Evolutionary conservation across 1,284 basidiomycete species (phyloP), one percentile per base, ranked within the genome.

Genomic region (Ceratobasidium sp.): DNA sequence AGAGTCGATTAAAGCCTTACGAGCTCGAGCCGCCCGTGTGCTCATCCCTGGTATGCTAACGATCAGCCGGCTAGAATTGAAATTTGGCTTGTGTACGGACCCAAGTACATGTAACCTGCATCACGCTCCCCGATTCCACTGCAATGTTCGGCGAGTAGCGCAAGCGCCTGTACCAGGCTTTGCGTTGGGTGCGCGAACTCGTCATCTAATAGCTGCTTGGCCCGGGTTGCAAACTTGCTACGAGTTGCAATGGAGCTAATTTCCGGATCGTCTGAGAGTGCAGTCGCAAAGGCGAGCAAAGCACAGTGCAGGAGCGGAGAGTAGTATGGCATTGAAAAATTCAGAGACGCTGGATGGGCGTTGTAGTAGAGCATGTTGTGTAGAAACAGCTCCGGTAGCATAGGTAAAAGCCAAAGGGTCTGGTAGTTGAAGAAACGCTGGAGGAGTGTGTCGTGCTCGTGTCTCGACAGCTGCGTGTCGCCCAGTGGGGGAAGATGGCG

Each of bases 381-480:
- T 6, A 89, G 82, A 81, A 91, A 91, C 17, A 89, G 85, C 46
- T 86, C 84, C 9, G 85, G 85, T 19, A 86, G 80, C 70, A 84
- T 80, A 46, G 85, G 82, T 43, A 84, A 83, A 78, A 88, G 88
- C 90, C 90, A 91, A 5, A 86, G 86, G 6, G 87, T 87, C 82
- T 88, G 88, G 82, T 90, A 90, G 77, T 88, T 88, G 85, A 91
- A 90, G 22, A 88, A 81, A 6, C 89, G 84, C 64, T 89, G 86
- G 52, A 92, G 85, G 0, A 90, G 67, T 17, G 65, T 59, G 25
- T 80, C 78, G 34, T 81, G 81, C 61, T 81, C 64, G 29, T 70
- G 73, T 37, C 77, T 69, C 25, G 54, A 70, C 56, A 81, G 52
- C 9, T 56, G 73, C 13, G 46, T 34, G n/a, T 69, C 57, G 11